Conservation (phyloP, 331 rosid genomes). For the Prunus yedoensis region DNA sequence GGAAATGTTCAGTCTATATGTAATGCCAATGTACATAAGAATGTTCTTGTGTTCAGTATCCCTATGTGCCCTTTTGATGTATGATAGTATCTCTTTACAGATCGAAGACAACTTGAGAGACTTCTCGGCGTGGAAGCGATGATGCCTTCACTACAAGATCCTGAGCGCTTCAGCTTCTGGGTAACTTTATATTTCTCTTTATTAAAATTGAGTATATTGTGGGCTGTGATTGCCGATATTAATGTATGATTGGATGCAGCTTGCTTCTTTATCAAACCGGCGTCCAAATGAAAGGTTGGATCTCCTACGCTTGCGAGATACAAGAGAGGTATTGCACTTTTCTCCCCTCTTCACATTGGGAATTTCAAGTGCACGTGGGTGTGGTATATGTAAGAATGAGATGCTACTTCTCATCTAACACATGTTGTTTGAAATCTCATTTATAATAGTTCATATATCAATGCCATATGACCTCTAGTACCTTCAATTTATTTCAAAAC, state of each 20-base stretch:
- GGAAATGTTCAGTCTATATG: not conserved
- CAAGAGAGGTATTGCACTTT: conserved; percentile 62
- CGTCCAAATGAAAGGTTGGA: conserved; percentile 87
- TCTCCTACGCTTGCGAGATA: conserved; percentile 67
- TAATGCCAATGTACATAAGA: not conserved
- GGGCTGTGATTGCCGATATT: conserved; percentile 16
- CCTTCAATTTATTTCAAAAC: not conserved
- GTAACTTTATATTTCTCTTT: conserved; percentile 33
- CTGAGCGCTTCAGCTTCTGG: conserved; percentile 97
- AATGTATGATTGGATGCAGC: conserved; percentile 47
- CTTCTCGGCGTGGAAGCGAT: conserved; percentile 63
- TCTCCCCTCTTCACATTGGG: not conserved
- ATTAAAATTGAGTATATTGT: not conserved
- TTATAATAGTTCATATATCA: not conserved
- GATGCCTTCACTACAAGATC: conserved; percentile 80
- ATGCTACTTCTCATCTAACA: not conserved
- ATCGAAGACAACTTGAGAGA: conserved; percentile 75
- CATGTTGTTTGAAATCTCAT: not conserved
- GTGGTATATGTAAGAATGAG: not conserved
- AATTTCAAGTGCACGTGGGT: not conserved
- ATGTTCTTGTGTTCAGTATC: conserved; percentile 1
- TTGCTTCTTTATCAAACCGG: conserved; percentile 68
- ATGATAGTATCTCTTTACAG: conserved; percentile 42
- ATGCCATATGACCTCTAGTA: not conserved
- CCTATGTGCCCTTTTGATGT: conserved; percentile 8